Evolutionary conservation across 306 rosid genomes (phyloP), one percentile per base, ranked within the genome.

Genomic region (Ammopiptanthus mongolicus): DNA sequence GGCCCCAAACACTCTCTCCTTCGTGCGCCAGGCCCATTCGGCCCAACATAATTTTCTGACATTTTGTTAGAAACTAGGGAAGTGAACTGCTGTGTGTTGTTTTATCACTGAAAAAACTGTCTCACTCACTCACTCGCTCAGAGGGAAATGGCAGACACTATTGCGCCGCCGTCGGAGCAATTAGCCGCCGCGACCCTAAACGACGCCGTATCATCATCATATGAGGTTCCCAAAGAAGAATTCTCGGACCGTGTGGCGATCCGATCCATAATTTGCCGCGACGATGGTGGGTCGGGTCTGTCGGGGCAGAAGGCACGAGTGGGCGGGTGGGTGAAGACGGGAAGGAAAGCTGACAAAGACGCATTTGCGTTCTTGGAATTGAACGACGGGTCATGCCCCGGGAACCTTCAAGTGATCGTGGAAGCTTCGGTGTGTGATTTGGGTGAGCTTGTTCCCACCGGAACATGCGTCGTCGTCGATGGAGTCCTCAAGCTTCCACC

Each of bases 261-360:
- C 71, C 74, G 79, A 15, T 78, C 93, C 71, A 90, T 96, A 8
- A 71, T 96, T 13, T 81, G 78, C 19, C 91, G 92, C 0, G 69
- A 84, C 1, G 97, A 95, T 28, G 91, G 98, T 14, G 99, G 99
- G 0, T 78, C 98, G 0, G 93, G 87, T 12, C 87, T 92, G 0
- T 85, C 97, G 0, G 96, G 93, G 6, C 81, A 69, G 51, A 77
- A 70, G 5, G 90, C 86, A 1, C 83, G 99, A 33, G 47, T 89
- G 0, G 96, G 98, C 5, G 99, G 99, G 0, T 96, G 99, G 98
- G 99, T 95, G 37, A 96, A 92, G 85, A 96, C 96, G 0, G 99
- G 99, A 4, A 64, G 99, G 34, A 96, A 96, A 73, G 99, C 99
- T 0, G 98, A 96, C 37, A 96, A 92, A 85, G 98, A 96, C 37